Evolutionary conservation across 2,329 filamentous ascomycete species (phyloP), one percentile per base, ranked within the genome.

Genomic region (Neofusicoccum ribis): DNA sequence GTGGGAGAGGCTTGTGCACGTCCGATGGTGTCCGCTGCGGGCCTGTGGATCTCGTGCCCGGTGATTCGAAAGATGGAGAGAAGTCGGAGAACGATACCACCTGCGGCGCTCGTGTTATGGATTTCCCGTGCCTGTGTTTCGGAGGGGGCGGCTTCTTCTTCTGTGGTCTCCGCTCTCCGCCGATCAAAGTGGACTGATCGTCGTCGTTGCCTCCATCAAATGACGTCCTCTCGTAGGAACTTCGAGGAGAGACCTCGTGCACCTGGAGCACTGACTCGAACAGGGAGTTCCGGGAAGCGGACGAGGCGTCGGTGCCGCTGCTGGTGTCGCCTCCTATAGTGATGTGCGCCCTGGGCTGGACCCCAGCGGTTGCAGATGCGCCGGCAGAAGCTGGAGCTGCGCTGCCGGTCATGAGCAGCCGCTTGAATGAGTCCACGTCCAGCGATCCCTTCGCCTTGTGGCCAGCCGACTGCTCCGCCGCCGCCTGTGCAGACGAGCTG

Each of bases 341-440:
- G 50, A 63, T 67, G 43, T 68, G 36, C 15, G 61, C 50, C 11
- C 39, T 41, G 9, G 54, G 41, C 15, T 37, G 27, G 12, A n/a
- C 56, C 11, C 43, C 37, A 8, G 65, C 12, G 8, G 47, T 47
- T 12, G 27, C n/a, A 31, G 65, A 49, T 11, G 20, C 14, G 27
- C 20, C 63, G 5, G 56, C 31, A 47, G 43, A 7, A 37, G 41
- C 5, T 11, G 17, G 12, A 67, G 73, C 84, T 41, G 85, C 74
- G 70, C 88, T 86, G 20, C 91, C 91, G 0, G 91, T 95, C 79
- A 95, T 82, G 54, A 95, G 83, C 67, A 95, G 78, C 66, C 89
- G 85, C 72, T 88, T 89, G 78, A 95, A 95, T 7, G 91, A 88
- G 72, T 92, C 88, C 0, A 94, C 91, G 72, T 95, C 90, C 68